Evolutionary conservation across 495 filamentous ascomycete species (phyloP).

Genomic region (Hypomontagnella monticulosa): DNA sequence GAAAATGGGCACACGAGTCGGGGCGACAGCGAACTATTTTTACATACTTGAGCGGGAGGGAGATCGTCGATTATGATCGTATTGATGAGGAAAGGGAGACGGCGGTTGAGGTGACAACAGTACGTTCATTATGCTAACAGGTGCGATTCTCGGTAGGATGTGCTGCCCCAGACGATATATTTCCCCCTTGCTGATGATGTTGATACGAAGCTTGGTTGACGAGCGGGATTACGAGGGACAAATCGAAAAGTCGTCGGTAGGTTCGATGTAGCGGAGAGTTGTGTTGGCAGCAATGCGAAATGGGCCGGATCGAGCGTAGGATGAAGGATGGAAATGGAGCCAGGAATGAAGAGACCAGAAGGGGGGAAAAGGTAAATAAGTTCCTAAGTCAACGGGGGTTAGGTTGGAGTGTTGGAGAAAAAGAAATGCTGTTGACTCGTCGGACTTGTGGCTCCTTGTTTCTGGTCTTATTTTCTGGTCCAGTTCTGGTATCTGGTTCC

Average conservation of each 20-base stretch:
- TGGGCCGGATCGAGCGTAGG: too few relatives aligned
- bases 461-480: too few relatives aligned
- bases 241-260: too few relatives aligned
- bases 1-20: conserved; percentile 13
- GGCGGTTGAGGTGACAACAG: conserved; percentile 67
- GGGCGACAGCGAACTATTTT: neutral
- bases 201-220: neutral
- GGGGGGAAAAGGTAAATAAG: conserved; percentile 22
- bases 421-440: conserved; percentile 32
- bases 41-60: conserved; percentile 73
- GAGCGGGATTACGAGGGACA: neutral
- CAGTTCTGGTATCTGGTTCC: conserved; percentile 9
- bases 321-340: too few relatives aligned
- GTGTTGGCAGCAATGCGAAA: too few relatives aligned
- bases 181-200: neutral
- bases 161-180: neutral
- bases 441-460: conserved; percentile 19
- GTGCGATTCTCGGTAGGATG: conserved; percentile 3
- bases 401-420: conserved; percentile 16
- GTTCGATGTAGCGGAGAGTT: too few relatives aligned
- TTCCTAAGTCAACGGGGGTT: conserved; percentile 14
- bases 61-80: conserved; percentile 74
- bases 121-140: conserved; percentile 58
- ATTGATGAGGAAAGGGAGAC: conserved; percentile 79
- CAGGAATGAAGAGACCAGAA: neutral